These are phyloP conservation scores for Alternaria consortialis DNA, from an alignment of 2,329 filamentous ascomycete species.

Conservation along the genomic window DNA sequence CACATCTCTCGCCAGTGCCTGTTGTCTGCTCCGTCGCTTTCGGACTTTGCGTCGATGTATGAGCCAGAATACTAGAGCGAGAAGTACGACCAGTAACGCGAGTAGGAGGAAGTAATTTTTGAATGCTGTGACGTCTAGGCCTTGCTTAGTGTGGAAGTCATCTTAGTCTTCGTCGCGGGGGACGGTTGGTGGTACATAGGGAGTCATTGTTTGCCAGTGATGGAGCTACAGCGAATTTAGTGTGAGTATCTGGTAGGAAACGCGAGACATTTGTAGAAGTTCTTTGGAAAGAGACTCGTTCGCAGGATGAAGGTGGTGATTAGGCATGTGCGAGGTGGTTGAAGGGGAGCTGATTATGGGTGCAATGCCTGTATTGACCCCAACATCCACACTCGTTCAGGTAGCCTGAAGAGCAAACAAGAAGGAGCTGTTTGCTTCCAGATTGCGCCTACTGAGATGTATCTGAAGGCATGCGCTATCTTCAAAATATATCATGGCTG, in stretches of 20 bases:
- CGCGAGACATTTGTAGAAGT: not conserved
- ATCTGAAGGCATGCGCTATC: not conserved
- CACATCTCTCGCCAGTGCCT: slow-evolving; percentile 49
- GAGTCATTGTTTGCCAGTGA: not conserved
- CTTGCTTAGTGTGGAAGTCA: not conserved
- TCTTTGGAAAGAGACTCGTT: not conserved
- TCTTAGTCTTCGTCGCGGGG: not conserved
- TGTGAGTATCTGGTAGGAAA: not conserved
- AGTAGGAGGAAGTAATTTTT: slow-evolving; percentile 67
- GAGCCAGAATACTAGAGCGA: slow-evolving; percentile 55
- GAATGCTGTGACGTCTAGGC: slow-evolving; percentile 35
- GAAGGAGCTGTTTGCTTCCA: not conserved
- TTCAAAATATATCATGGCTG: not conserved
- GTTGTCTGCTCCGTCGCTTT: slow-evolving; percentile 41
- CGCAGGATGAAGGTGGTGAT: not conserved
- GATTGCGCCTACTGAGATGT: not conserved
- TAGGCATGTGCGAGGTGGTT: not conserved
- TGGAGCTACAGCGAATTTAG: not conserved
- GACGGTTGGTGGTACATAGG: not conserved
- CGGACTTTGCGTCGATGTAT: slow-evolving; percentile 56
- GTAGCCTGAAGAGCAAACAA: not conserved
- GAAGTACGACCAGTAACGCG: slow-evolving; percentile 58
- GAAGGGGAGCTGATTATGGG: not conserved
- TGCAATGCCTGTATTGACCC: too few relatives aligned
- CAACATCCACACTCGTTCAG: not conserved